These are phyloP conservation scores for Pittosporum tobira DNA, from an alignment of 129 eudicot genomes.

Conservation along the genomic window DNA sequence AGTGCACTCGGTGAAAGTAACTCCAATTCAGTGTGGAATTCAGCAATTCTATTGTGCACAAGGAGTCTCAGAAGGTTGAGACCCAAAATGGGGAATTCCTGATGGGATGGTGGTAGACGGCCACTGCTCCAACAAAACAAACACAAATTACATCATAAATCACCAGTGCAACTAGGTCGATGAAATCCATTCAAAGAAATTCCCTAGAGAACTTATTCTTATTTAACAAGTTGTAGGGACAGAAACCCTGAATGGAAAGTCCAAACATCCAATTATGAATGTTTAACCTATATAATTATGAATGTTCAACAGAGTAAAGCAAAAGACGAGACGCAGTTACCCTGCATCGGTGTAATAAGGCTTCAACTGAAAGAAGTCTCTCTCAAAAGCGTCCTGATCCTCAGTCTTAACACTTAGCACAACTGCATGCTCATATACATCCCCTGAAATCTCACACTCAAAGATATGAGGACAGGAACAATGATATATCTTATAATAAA, in stretches of 20 bases:
- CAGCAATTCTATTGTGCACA: constrained; percentile 91
- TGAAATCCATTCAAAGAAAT: no score
- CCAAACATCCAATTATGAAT: no score
- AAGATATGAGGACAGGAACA: neutral
- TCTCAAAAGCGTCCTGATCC: constrained; percentile 93
- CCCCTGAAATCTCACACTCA: constrained; percentile 40
- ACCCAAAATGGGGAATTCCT: constrained; percentile 85
- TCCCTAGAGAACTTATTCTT: neutral
- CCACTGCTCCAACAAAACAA: constrained; percentile 43
- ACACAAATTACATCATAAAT: neutral
- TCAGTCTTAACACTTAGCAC: constrained; percentile 82
- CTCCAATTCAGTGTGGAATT: constrained; percentile 90
- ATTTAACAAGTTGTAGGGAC: neutral
- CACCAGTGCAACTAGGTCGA: neutral
- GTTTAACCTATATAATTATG: no score
- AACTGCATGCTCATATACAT: constrained; percentile 88
- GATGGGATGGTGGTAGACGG: constrained; percentile 69
- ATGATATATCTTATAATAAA: no score
- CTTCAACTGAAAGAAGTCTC: constrained; percentile 91
- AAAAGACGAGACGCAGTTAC: constrained; percentile 23
- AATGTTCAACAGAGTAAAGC: neutral
- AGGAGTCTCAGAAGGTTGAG: constrained; percentile 94
- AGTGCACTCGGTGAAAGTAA: constrained; percentile 69
- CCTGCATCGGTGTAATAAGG: constrained; percentile 93
- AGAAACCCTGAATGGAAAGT: no score